Evolutionary conservation across 1,284 basidiomycete species (phyloP), one percentile per base, ranked within the genome.

Genomic region (Apiotrichum akiyoshidainum): DNA sequence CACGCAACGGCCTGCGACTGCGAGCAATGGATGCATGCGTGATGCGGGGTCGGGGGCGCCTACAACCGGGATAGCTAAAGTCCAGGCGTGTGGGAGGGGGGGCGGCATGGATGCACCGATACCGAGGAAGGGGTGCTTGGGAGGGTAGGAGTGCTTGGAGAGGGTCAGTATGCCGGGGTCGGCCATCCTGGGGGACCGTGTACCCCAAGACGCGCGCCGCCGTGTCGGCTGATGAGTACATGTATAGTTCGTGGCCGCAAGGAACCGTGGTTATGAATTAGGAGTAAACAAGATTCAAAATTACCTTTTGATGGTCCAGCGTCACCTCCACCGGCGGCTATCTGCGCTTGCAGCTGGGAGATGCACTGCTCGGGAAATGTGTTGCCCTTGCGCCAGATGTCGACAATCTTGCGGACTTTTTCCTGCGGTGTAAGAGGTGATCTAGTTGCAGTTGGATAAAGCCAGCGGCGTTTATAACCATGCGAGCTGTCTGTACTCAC

Each of bases 361-460:
- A 75, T 54, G 51, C 71, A 72, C 16, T 81, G 73, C 66, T 85
- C 73, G 59, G 90, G 86, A 79, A 96, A 96, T 49, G 92, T 93
- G 77, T 81, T 84, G 62, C 85, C 85, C 78, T 92, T 93, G 71
- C 83, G 83, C 92, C 92, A 96, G 69, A 96, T 95, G 78, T 95
- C 93, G 78, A 92, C 84, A 71, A 96, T 86, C 80, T 95, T 96
- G 82, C 88, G 87, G 52, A 89, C 84, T 80, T 96, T 96, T 81
- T 95, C 93, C 92, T 96, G 82, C 76, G 70, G 71, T 50, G 64
- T 56, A 41, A 35, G 17, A 37, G 45, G 44, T 40, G 9, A 17
- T 34, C 11, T 21, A 14, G 9, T 34, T 11, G 16, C 3, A 16
- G 37, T 4, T 13, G 37, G 37, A 12, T n/a, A 39, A 39, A 16